Evolutionary conservation across 495 filamentous ascomycete genomes (phyloP).

Genomic region (Corynascus novoguineensis): DNA sequence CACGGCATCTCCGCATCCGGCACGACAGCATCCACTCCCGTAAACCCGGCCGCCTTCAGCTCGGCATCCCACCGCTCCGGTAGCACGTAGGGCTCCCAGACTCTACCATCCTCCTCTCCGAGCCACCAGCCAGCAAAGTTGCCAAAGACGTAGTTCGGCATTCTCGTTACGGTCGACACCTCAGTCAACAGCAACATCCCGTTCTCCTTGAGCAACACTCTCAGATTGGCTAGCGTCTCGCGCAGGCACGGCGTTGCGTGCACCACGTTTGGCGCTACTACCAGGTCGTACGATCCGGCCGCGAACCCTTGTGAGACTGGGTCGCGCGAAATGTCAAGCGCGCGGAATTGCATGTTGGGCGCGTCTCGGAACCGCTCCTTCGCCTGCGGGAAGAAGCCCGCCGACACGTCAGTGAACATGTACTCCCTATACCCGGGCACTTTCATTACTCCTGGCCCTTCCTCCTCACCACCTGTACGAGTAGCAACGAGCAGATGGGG

Average conservation of each 20-base stretch:
- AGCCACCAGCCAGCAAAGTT: constrained; percentile 30
- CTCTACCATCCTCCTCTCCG: constrained; percentile 41
- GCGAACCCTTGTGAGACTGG: constrained; percentile 47
- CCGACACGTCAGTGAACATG: constrained; percentile 50
- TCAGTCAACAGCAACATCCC: constrained; percentile 39
- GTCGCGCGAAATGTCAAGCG: constrained; percentile 46
- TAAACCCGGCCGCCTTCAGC: constrained; percentile 40
- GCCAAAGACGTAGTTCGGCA: constrained; percentile 35
- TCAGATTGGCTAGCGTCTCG: constrained; percentile 30
- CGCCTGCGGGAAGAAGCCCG: constrained; percentile 47
- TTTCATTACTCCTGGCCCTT: no score
- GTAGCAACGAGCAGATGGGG: constrained; percentile 24
- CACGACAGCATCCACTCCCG: constrained; percentile 37
- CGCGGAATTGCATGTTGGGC: constrained; percentile 39
- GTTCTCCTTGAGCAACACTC: constrained; percentile 35
- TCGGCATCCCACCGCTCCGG: constrained; percentile 35
- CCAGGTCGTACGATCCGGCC: constrained; percentile 44
- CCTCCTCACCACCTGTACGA: constrained; percentile 11
- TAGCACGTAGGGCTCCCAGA: constrained; percentile 24
- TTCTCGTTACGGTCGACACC: constrained; percentile 25
- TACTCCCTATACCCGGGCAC: constrained; percentile 33
- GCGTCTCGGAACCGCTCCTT: constrained; percentile 38
- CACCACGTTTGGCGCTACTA: constrained; percentile 50
- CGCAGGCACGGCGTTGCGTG: constrained; percentile 40
- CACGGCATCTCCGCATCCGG: constrained; percentile 17